These are phyloP conservation scores for Rhizophlyctis rosea DNA, from an alignment of 192 early-diverging fungal genomes.

Conservation along the genomic window DNA sequence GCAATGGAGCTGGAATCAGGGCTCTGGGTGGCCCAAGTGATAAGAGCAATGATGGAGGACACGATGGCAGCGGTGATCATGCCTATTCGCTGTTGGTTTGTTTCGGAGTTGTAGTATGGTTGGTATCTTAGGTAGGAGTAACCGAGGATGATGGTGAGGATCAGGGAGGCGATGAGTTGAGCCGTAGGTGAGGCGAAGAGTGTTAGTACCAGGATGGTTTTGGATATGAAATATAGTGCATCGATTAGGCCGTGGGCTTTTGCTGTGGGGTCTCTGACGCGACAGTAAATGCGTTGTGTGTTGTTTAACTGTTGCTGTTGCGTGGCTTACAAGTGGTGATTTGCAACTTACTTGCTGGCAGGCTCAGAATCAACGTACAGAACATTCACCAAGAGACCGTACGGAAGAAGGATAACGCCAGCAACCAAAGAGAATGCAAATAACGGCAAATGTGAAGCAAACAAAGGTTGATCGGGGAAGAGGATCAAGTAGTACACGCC, in stretches of 20 bases:
- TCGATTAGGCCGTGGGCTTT: conserved; percentile 11
- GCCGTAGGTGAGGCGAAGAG: not conserved
- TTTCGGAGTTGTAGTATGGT: not conserved
- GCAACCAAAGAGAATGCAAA: conserved; percentile 3
- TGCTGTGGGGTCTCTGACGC: not conserved
- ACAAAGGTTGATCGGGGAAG: not conserved
- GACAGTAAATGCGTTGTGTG: too few species aligned
- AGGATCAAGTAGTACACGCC: not conserved
- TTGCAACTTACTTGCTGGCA: conserved; percentile 5
- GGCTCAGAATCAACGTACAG: conserved; percentile 5
- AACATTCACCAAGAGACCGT: conserved; percentile 7
- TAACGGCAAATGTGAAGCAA: not conserved
- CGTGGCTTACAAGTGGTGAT: too few species aligned
- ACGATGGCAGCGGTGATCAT: not conserved
- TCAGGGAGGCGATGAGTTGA: not conserved
- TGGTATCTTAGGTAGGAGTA: conserved; percentile 1
- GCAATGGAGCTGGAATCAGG: too few species aligned
- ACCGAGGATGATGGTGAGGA: conserved; percentile 5
- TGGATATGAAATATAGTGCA: conserved; percentile 7
- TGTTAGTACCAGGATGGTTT: not conserved
- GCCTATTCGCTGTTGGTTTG: not conserved
- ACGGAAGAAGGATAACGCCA: not conserved
- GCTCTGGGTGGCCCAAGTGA: too few species aligned
- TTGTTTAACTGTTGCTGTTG: too few species aligned
- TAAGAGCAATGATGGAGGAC: conserved; percentile 9